Evolutionary conservation across 1,139 yeast genomes (phyloP).

Genomic region (Candida labiduridarum): DNA sequence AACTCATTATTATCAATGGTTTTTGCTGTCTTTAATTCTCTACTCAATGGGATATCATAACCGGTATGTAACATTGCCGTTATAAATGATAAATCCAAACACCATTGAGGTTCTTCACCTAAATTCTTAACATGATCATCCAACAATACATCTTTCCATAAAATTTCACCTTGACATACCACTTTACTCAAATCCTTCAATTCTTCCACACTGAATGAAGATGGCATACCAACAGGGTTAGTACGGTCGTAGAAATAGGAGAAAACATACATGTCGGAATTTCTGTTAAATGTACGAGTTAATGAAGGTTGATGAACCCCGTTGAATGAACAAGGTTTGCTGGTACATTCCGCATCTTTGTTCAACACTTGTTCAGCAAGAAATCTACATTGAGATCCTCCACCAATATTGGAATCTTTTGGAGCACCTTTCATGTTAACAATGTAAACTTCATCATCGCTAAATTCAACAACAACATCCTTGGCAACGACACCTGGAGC

Average conservation of each 20-base stretch:
- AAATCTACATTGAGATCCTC: conserved; percentile 76
- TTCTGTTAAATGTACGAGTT: conserved; percentile 66
- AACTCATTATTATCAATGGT: conserved; percentile 85
- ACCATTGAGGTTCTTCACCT: conserved; percentile 86
- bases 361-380: conserved; percentile 81
- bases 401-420: conserved; percentile 19
- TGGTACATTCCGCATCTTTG: conserved; percentile 74
- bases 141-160: conserved; percentile 66
- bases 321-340: conserved; percentile 89
- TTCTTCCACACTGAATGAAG: conserved; percentile 82
- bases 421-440: conserved; percentile 77
- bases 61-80: conserved; percentile 90
- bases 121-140: conserved; percentile 70
- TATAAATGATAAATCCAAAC: conserved; percentile 88
- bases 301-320: conserved; percentile 97
- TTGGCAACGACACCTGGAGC: conserved; percentile 69
- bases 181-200: conserved; percentile 76
- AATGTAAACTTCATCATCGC: conserved; percentile 50
- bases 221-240: conserved; percentile 91
- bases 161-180: conserved; percentile 80
- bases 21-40: conserved; percentile 91
- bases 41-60: conserved; percentile 85
- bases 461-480: conserved; percentile 58
- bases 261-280: conserved; percentile 81
- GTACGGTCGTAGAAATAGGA: conserved; percentile 95